phyloP scores from a whole-genome alignment of 2,329 filamentous ascomycete genomes.

The Xylaria polymorpha region DNA sequence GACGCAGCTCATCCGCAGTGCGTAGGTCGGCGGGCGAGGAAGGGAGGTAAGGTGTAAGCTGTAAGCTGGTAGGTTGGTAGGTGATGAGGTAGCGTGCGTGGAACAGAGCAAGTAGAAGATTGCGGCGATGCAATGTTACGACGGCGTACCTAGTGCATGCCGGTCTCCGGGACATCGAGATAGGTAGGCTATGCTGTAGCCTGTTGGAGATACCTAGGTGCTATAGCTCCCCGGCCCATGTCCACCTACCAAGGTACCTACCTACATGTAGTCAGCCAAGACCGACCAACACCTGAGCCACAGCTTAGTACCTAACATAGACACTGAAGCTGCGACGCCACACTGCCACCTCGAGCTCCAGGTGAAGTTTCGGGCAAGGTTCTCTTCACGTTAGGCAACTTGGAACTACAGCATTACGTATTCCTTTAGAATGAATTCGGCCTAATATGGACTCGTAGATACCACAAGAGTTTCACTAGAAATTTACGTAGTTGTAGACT shows the following conservation, averaged over 20 bases:
- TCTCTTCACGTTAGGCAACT: too few relatives aligned
- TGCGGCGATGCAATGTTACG: constrained; percentile 9
- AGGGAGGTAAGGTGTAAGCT: background rate
- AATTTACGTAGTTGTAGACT: background rate
- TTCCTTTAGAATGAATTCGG: too few relatives aligned
- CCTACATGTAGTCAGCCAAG: background rate
- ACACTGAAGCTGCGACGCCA: background rate
- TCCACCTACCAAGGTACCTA: background rate
- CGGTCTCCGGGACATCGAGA: background rate
- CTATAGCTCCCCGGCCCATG: background rate
- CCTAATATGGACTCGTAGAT: too few relatives aligned
- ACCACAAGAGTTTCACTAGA: too few relatives aligned
- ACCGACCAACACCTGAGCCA: background rate
- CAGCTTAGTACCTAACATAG: background rate
- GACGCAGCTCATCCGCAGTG: constrained; percentile 23
- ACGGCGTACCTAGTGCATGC: too few relatives aligned
- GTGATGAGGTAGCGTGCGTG: constrained; percentile 1
- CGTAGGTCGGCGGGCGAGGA: background rate
- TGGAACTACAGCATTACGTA: too few relatives aligned
- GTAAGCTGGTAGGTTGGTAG: too few relatives aligned
- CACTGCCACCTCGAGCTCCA: background rate
- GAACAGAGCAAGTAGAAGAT: constrained; percentile 1
- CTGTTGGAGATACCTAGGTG: too few relatives aligned
- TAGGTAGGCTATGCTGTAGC: background rate
- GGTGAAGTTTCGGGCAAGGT: too few relatives aligned